These are phyloP conservation scores for Strigomonas galati DNA, from an alignment of 208 protist genomes.

Conservation along the genomic window DNA sequence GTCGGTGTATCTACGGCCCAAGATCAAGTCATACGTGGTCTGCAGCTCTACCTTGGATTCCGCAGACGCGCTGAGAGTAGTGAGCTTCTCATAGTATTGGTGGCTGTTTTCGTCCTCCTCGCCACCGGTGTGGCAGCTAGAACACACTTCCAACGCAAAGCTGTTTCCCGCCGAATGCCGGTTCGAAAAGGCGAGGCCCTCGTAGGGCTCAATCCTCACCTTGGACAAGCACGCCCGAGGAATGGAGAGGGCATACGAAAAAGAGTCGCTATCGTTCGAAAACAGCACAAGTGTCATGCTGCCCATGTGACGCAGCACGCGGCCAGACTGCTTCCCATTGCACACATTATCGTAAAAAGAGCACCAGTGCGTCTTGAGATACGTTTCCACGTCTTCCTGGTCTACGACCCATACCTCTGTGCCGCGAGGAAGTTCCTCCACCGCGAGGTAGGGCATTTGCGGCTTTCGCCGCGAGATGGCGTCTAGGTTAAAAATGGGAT, in stretches of 20 bases:
- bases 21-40: neutral
- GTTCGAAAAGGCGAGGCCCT: slow-evolving; percentile 21
- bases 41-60: neutral
- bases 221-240: slow-evolving; percentile 65
- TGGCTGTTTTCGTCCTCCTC: slow-evolving; percentile 17
- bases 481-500: slow-evolving; percentile 49
- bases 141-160: neutral
- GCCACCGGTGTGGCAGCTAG: slow-evolving; percentile 37
- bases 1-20: neutral
- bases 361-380: slow-evolving; percentile 58
- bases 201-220: slow-evolving; percentile 53
- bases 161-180: slow-evolving; percentile 1
- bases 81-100: slow-evolving; percentile 6
- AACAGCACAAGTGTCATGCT: slow-evolving; percentile 66
- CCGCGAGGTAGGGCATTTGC: slow-evolving; percentile 38
- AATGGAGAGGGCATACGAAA: slow-evolving; percentile 51
- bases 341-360: slow-evolving; percentile 58
- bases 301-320: slow-evolving; percentile 52
- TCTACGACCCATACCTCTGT: slow-evolving; percentile 73
- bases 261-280: slow-evolving; percentile 19
- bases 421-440: slow-evolving; percentile 37
- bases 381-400: slow-evolving; percentile 74
- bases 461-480: slow-evolving; percentile 28
- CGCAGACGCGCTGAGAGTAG: neutral
- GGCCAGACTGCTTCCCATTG: slow-evolving; percentile 60